A percentile compares a stretch with the other conserved stretches of the same genome.
Evolutionary conservation across 371 early-diverging fungal species (phyloP).

Genomic region (Astathelohania contejeani): DNA sequence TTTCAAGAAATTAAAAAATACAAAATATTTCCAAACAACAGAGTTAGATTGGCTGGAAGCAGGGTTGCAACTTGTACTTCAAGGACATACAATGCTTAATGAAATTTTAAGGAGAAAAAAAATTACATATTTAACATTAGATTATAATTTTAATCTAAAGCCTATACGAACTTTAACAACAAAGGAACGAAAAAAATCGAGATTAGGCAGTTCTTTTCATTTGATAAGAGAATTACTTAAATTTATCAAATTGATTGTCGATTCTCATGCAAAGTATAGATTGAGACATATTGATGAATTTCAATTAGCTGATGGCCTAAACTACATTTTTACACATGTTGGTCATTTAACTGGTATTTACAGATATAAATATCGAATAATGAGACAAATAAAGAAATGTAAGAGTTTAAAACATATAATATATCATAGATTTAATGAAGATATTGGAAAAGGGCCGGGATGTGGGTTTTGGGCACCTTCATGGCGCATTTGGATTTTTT

Average conservation of each 20-base stretch:
- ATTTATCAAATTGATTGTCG: constrained; percentile 84
- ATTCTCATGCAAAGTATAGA: constrained; percentile 83
- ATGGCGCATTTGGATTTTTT: constrained; percentile 97
- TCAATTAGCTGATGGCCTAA: constrained; percentile 84
- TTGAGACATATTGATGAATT: constrained; percentile 81
- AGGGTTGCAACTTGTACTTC: constrained; percentile 82
- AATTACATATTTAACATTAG: constrained; percentile 82
- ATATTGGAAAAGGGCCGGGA: constrained; percentile 87
- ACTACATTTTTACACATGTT: constrained; percentile 92
- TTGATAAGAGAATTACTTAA: constrained; percentile 78
- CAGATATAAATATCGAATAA: constrained; percentile 90
- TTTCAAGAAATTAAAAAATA: constrained; percentile 64
- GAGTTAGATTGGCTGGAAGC: constrained; percentile 96
- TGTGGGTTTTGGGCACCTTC: constrained; percentile 94
- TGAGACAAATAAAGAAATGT: constrained; percentile 83
- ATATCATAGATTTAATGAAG: constrained; percentile 68
- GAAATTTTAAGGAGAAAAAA: constrained; percentile 78
- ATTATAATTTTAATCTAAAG: constrained; percentile 92
- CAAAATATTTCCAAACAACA: constrained; percentile 90
- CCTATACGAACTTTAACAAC: constrained; percentile 90
- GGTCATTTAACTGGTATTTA: constrained; percentile 98
- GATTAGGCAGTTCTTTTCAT: constrained; percentile 93
- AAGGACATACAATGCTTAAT: constrained; percentile 93
- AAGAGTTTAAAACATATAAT: constrained; percentile 35
- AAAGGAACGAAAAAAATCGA: constrained; percentile 93